A percentile compares a stretch with the other conserved stretches of the same genome.
Conservation (phyloP, 2,329 filamentous ascomycete species). For the Phyllosticta citribraziliensis region DNA sequence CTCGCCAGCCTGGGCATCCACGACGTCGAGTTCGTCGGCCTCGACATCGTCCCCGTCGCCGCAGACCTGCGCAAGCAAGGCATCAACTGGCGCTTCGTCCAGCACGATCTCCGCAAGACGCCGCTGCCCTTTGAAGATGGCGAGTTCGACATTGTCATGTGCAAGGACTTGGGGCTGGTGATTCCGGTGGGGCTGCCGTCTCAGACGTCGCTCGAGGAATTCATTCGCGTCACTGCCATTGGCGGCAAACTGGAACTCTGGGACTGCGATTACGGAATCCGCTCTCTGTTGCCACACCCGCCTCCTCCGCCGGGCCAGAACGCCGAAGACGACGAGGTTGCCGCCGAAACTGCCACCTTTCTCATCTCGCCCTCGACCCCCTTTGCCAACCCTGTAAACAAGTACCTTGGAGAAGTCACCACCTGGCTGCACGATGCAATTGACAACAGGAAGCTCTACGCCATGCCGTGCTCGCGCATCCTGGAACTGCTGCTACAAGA, state of each 20-base stretch:
- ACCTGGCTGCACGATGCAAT: constrained; percentile 69
- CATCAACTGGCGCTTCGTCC: constrained; percentile 80
- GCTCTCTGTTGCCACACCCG: constrained; percentile 72
- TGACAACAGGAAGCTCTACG: constrained; percentile 57
- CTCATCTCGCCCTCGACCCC: constrained; percentile 74
- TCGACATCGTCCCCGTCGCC: constrained; percentile 70
- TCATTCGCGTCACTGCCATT: constrained; percentile 63
- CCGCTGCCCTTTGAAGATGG: constrained; percentile 70
- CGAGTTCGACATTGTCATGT: constrained; percentile 80
- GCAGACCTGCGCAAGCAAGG: constrained; percentile 57
- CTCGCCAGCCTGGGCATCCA: constrained; percentile 59
- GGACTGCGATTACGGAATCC: constrained; percentile 78
- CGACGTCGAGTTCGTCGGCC: constrained; percentile 66
- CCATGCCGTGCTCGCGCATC: constrained; percentile 70
- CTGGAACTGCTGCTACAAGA: constrained; percentile 74
- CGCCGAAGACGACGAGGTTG: constrained; percentile 53
- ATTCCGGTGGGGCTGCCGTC: constrained; percentile 48
- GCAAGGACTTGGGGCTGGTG: constrained; percentile 72
- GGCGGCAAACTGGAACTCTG: constrained; percentile 79
- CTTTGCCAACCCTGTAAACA: constrained; percentile 70
- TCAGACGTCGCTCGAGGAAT: constrained; percentile 56
- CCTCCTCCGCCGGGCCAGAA: constrained; percentile 48
- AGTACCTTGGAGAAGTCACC: constrained; percentile 75
- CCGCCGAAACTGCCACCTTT: constrained; percentile 67
- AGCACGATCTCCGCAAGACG: constrained; percentile 68